These are phyloP conservation scores for Vitis riparia DNA, from an alignment of 164 flowering plant genomes.

Conservation along the genomic window DNA sequence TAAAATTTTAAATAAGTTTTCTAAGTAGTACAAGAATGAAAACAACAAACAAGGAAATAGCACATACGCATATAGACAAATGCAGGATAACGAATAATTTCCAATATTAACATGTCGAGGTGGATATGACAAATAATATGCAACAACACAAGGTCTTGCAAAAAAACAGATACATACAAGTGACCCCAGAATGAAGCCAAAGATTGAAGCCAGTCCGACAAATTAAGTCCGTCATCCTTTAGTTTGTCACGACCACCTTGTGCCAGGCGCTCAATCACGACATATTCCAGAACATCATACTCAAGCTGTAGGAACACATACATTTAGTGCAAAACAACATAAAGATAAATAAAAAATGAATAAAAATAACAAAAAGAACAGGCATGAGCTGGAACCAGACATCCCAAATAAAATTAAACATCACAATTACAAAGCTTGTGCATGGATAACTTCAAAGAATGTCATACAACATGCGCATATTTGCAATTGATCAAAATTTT, in stretches of 20 bases:
- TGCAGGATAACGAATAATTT: neutral
- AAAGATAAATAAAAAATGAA: neutral
- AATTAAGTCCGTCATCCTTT: slow-evolving; percentile 95
- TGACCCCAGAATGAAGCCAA: slow-evolving; percentile 99
- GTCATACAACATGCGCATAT: neutral
- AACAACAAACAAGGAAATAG: neutral
- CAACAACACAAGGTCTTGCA: slow-evolving; percentile 4
- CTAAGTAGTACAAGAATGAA: neutral
- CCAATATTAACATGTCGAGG: neutral
- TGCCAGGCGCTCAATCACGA: slow-evolving; percentile 95
- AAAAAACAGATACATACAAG: slow-evolving; percentile 64
- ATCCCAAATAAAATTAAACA: neutral
- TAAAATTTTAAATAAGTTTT: neutral
- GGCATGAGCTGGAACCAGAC: neutral
- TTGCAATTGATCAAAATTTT: neutral
- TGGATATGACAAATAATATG: neutral
- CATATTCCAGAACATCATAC: slow-evolving; percentile 96
- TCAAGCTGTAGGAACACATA: slow-evolving; percentile 63
- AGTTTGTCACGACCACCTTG: slow-evolving; percentile 95
- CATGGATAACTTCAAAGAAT: neutral
- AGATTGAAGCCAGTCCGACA: slow-evolving; percentile 99
- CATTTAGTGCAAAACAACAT: neutral
- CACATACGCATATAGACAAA: neutral
- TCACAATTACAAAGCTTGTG: neutral
- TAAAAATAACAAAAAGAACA: neutral